phyloP scores from a whole-genome alignment of 495 filamentous ascomycete genomes.

The Letharia columbiana region DNA sequence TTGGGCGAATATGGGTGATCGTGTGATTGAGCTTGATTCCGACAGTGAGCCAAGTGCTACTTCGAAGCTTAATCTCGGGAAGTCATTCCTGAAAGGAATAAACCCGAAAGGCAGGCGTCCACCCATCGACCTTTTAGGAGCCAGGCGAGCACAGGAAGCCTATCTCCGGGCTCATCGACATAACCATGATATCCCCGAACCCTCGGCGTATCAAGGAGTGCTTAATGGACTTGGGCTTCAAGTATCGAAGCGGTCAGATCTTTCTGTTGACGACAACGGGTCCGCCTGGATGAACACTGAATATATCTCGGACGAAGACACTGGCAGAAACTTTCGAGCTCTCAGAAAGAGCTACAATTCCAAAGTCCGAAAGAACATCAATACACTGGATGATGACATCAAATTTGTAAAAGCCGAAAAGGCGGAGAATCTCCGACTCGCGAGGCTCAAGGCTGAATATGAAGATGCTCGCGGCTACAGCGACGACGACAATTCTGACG shows the following conservation, averaged over 20 bases:
- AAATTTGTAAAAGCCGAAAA: constrained; percentile 16
- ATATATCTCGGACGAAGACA: neutral
- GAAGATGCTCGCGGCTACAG: neutral
- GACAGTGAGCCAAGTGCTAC: neutral
- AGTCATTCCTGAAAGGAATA: neutral
- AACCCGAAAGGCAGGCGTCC: neutral
- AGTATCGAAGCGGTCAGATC: too few relatives aligned
- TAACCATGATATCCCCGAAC: too few relatives aligned
- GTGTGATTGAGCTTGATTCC: constrained; percentile 4
- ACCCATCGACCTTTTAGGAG: too few relatives aligned
- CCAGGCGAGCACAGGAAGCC: too few relatives aligned
- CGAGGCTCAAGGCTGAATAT: too few relatives aligned
- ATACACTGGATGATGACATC: constrained; percentile 20
- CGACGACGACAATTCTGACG: neutral
- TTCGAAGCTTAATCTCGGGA: neutral
- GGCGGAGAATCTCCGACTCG: constrained; percentile 15
- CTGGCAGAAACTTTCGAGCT: neutral
- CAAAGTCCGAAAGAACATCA: neutral
- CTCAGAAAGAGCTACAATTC: constrained; percentile 12
- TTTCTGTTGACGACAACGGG: too few relatives aligned
- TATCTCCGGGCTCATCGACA: too few relatives aligned
- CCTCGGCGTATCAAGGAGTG: too few relatives aligned
- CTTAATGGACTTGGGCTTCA: too few relatives aligned
- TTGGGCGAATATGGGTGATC: neutral
- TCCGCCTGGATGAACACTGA: constrained; percentile 8